Evolutionary conservation across 2,329 filamentous ascomycete genomes (phyloP).

Genomic region (Colletotrichum echinochloae): DNA sequence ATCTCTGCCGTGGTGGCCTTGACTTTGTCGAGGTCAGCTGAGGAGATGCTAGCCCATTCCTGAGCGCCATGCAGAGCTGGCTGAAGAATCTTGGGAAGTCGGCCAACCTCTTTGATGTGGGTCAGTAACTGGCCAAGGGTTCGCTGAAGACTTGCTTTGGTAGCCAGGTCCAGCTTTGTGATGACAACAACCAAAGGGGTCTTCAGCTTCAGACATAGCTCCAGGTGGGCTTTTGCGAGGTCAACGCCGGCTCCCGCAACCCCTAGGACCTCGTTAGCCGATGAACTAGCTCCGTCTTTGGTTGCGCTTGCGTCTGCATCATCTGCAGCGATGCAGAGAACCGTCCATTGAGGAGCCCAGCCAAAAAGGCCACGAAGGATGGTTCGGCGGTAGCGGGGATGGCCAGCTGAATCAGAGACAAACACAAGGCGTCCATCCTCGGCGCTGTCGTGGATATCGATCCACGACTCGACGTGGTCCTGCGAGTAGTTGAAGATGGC

Average conservation of each 20-base stretch:
- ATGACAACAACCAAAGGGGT: constrained; percentile 85
- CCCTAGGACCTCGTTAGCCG: constrained; percentile 64
- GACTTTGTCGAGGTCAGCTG: constrained; percentile 68
- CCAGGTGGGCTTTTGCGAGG: constrained; percentile 82
- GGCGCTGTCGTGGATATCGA: constrained; percentile 87
- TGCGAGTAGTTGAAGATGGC: constrained; percentile 85
- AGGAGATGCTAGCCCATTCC: constrained; percentile 68
- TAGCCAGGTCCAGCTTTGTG: constrained; percentile 91
- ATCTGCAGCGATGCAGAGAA: constrained; percentile 88
- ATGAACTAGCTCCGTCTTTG: constrained; percentile 57
- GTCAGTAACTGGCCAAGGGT: constrained; percentile 81
- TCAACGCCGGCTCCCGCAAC: constrained; percentile 71
- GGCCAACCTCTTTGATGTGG: constrained; percentile 79
- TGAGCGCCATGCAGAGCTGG: constrained; percentile 61
- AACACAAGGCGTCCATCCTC: constrained; percentile 83
- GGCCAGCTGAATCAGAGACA: constrained; percentile 91
- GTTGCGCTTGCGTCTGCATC: constrained; percentile 63
- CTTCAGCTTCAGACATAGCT: constrained; percentile 84
- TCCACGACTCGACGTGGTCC: constrained; percentile 90
- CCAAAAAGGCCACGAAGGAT: constrained; percentile 91
- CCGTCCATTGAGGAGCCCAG: constrained; percentile 94
- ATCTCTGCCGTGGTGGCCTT: constrained; percentile 66
- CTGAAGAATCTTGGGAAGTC: constrained; percentile 79
- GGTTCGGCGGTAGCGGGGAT: constrained; percentile 89
- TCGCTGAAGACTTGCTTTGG: constrained; percentile 75